Evolutionary conservation across 2,329 filamentous ascomycete genomes (phyloP).

Genomic region (Fusarium tupiense): DNA sequence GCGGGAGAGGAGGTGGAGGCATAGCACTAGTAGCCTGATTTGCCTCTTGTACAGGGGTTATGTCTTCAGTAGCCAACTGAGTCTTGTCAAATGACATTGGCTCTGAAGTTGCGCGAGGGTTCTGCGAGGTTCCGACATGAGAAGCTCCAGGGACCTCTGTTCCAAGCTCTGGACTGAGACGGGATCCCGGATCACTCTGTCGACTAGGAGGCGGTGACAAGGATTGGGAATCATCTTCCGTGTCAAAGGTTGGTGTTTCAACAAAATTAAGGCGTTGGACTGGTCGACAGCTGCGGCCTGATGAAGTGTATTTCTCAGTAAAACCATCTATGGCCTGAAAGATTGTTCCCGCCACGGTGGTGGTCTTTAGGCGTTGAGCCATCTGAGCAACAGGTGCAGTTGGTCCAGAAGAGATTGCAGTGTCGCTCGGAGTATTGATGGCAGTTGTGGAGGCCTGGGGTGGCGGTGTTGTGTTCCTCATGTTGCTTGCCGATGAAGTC

Average conservation of each 20-base stretch:
- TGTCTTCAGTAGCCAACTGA: neutral
- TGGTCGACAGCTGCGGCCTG: neutral
- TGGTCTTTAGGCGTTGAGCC: neutral
- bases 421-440: neutral
- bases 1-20: neutral
- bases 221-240: neutral
- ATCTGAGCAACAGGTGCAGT: neutral
- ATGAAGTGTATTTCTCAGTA: neutral
- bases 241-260: neutral
- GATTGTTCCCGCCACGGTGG: accelerated
- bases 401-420: accelerated
- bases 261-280: neutral
- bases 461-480: accelerated
- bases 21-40: neutral
- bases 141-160: neutral
- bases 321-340: accelerated
- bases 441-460: neutral
- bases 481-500: neutral
- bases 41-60: neutral
- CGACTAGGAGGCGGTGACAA: neutral
- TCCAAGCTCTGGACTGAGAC: neutral
- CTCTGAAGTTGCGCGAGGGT: neutral
- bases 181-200: neutral
- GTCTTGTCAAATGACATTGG: neutral
- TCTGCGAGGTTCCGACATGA: accelerated